Percentiles rank a stretch among this genome's conserved stretches.
These are phyloP conservation scores for Coemansia sp. DNA, from an alignment of 192 early-diverging fungal species.

Conservation along the genomic window DNA sequence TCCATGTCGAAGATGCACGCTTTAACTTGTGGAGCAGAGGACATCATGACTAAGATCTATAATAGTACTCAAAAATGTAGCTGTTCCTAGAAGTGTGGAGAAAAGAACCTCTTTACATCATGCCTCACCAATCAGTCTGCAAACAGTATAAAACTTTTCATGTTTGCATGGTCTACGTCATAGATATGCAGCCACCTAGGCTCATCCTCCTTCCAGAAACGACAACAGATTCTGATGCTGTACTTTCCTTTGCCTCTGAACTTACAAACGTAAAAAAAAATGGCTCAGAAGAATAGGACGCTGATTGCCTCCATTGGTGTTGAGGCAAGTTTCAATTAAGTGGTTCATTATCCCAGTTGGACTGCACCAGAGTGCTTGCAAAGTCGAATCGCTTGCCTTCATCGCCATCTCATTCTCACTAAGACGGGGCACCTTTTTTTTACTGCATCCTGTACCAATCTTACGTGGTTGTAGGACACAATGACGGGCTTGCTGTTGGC, in stretches of 20 bases:
- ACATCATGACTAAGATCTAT: slow-evolving; percentile 5
- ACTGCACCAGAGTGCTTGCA: not conserved
- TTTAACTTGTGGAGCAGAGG: slow-evolving; percentile 47
- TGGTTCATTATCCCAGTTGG: not conserved
- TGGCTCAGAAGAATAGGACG: slow-evolving; percentile 37
- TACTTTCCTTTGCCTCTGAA: not conserved
- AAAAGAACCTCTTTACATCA: not conserved
- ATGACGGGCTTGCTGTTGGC: slow-evolving; percentile 97
- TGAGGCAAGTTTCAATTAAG: slow-evolving; percentile 24
- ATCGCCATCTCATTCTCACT: not conserved
- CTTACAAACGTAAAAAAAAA: slow-evolving; percentile 23
- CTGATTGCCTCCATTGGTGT: slow-evolving; percentile 55
- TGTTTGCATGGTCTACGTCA: not conserved
- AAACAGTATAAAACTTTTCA: not conserved
- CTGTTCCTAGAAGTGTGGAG: not conserved
- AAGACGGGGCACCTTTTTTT: not conserved
- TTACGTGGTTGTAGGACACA: slow-evolving; percentile 61
- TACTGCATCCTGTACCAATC: not conserved
- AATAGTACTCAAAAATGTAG: not conserved
- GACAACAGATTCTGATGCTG: not conserved
- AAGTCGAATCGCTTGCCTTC: not conserved
- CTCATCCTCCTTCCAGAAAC: not conserved
- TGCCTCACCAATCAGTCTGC: not conserved
- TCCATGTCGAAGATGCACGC: slow-evolving; percentile 84
- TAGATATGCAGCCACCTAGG: not conserved